Evolutionary conservation across 2,329 filamentous ascomycete species (phyloP).

Genomic region (Sporothrix mexicana): DNA sequence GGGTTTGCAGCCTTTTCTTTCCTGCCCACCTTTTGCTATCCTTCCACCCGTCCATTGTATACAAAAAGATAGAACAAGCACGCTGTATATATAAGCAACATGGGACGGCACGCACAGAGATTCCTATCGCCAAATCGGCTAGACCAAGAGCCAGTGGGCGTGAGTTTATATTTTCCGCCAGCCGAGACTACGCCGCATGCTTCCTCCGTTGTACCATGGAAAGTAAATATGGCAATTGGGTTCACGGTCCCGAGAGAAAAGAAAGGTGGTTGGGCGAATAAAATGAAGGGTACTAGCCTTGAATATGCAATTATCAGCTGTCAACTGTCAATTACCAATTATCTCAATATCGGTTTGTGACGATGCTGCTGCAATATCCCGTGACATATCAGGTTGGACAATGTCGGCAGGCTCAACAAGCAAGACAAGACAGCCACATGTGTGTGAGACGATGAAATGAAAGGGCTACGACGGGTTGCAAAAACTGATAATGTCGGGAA

Average conservation of each 20-base stretch:
- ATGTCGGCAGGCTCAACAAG: background rate
- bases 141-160: background rate
- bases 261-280: background rate
- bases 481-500: background rate
- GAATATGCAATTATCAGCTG: background rate
- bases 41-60: background rate
- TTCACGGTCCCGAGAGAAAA: constrained; percentile 10
- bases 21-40: background rate
- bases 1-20: constrained; percentile 1
- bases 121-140: background rate
- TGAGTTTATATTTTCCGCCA: constrained; percentile 21
- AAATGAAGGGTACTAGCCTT: background rate
- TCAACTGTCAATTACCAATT: background rate
- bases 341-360: too few species aligned
- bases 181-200: background rate
- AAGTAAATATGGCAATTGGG: background rate
- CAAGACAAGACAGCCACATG: constrained; percentile 3
- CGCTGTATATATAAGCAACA: background rate
- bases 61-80: too few species aligned
- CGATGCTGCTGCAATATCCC: too few species aligned
- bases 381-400: background rate
- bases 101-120: constrained; percentile 9
- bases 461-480: background rate
- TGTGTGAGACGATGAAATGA: background rate
- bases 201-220: background rate